Percentiles rank a stretch among this genome's conserved stretches.
phyloP scores from a whole-genome alignment of 129 eudicot species.

The Chrysanthemum makinoi region DNA sequence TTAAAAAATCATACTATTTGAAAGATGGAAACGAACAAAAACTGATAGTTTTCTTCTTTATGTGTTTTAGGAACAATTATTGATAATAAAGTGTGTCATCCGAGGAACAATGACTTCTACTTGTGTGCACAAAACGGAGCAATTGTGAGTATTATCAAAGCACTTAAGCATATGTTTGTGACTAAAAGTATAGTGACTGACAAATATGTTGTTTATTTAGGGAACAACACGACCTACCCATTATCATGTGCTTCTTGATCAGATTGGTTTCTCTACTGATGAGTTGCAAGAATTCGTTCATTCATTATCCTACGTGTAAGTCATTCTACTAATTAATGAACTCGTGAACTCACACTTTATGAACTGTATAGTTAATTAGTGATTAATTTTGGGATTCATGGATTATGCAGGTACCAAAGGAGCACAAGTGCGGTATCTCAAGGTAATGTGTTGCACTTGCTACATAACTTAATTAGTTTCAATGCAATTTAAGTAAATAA shows the following conservation, averaged over 20 bases:
- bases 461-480: not conserved
- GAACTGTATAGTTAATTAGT: not conserved
- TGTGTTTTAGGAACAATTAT: constrained; percentile 58
- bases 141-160: constrained; percentile 50
- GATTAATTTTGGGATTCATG: not conserved
- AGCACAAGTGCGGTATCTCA: constrained; percentile 76
- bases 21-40: not conserved
- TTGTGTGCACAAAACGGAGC: constrained; percentile 77
- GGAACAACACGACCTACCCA: constrained; percentile 85
- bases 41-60: not conserved
- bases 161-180: not conserved
- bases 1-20: not conserved
- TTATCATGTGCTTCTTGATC: constrained; percentile 75
- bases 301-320: constrained; percentile 82
- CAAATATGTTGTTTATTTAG: constrained; percentile 17
- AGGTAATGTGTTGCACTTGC: constrained; percentile 31
- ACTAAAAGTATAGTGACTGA: not conserved
- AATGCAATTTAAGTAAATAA: too few species aligned
- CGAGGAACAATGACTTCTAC: constrained; percentile 69
- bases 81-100: constrained; percentile 73
- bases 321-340: not conserved
- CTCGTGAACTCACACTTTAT: not conserved
- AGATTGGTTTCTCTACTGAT: constrained; percentile 69
- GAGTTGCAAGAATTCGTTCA: constrained; percentile 81
- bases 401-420: constrained; percentile 57